Base-by-base conservation (phyloP, 202 grass and related monocot genomes). In the Alloteropsis angusta region DNA sequence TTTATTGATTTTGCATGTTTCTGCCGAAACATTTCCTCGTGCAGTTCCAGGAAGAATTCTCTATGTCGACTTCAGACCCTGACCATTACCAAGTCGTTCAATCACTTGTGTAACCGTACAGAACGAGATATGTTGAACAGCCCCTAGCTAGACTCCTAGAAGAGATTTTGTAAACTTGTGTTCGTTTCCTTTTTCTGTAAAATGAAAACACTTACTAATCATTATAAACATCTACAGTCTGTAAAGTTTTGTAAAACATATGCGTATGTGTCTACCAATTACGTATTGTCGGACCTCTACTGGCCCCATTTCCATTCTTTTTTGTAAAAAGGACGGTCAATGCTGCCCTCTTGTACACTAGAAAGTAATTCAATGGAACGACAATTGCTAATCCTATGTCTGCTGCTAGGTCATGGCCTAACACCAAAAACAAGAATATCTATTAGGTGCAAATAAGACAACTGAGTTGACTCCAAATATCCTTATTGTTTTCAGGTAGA, bases 351-450 rank as follows among this genome's bases (percentile, higher is more conserved):
- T 28, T 62, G 23, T 9, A 25, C 37, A 64, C 46, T 3, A 44
- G 15, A 25, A 42, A 18, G 15, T 25, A 42, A 18, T 42, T 73
- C 1, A 58, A 68, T 56, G 42, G 15, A 67, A 67, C 4, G 23
- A 3, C 12, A 19, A 60, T 41, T 36, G 34, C 18, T 50, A 69
- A 75, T 65, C 37, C 28, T 82, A 32, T 39, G 7, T 67, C 13
- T 76, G 34, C 59, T 72, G 6, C 48, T 52, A 78, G 67, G 67
- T 80, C 62, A 14, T 47, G 14, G 47, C 81, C 54, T 80, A 88
- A 80, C 80, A 60, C 22, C 23, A 14, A 74, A 83, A 84, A 80
- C 35, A 88, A 75, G 15, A 61, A 80, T 84, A 87, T 84, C 67
- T 60, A 43, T 60, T 73, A 62, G 68, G 5, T 84, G 64, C n/a